Conservation (phyloP, 1,139 yeast species). For the Pneumocystis oryctolagi region DNA sequence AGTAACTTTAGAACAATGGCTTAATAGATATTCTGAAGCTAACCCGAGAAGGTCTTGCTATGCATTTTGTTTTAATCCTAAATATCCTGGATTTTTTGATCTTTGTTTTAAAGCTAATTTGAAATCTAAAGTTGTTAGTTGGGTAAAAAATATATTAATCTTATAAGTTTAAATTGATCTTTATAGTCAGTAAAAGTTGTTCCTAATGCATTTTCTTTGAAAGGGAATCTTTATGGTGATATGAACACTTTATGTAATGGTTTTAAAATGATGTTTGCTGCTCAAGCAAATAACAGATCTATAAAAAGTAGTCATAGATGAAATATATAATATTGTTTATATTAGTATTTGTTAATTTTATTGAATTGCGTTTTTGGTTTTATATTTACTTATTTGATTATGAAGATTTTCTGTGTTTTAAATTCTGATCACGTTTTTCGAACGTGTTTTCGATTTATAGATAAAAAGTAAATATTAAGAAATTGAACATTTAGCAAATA, state of each 20-base stretch:
- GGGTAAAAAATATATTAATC: background rate
- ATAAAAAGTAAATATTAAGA: background rate
- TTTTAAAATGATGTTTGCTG: slow-evolving; percentile 44
- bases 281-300: background rate
- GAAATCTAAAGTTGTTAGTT: slow-evolving; percentile 38
- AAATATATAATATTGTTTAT: background rate
- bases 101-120: slow-evolving; percentile 70
- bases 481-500: background rate
- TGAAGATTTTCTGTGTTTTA: background rate
- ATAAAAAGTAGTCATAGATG: background rate
- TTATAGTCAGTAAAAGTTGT: slow-evolving; percentile 82
- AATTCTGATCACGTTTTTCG: background rate
- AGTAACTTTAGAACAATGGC: slow-evolving; percentile 44
- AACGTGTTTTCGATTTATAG: background rate
- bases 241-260: slow-evolving; percentile 85
- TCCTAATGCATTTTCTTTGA: slow-evolving; percentile 58
- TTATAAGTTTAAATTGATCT: slow-evolving; percentile 21
- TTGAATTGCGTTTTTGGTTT: background rate
- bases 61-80: slow-evolving; percentile 80
- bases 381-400: background rate
- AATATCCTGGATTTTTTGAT: slow-evolving; percentile 82
- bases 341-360: background rate
- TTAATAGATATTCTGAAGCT: slow-evolving; percentile 78
- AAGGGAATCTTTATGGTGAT: slow-evolving; percentile 65
- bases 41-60: slow-evolving; percentile 84